Percentiles rank a stretch among this genome's conserved stretches.
Conservation (phyloP, 106 monocot species). For the Vanilla planifolia region DNA sequence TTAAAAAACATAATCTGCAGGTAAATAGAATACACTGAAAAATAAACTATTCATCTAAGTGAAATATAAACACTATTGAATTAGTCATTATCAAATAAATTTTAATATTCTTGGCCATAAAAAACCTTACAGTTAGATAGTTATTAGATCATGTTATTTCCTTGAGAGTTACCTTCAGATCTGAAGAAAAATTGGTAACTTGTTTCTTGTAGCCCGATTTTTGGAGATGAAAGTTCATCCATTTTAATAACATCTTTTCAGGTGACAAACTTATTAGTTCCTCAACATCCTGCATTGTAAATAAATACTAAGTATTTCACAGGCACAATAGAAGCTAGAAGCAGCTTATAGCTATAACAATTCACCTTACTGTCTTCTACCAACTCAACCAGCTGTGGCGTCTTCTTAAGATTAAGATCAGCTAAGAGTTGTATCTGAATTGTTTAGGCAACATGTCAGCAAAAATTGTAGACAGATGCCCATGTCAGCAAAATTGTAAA, state of each 20-base stretch:
- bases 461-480: no score
- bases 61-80: no score
- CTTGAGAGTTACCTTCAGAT: slow-evolving; percentile 40
- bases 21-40: no score
- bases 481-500: no score
- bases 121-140: background rate
- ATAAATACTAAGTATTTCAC: background rate
- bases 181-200: slow-evolving; percentile 61
- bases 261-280: slow-evolving; percentile 59
- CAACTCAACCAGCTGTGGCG: slow-evolving; percentile 84
- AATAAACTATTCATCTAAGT: no score
- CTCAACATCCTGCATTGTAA: slow-evolving; percentile 46
- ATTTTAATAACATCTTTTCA: slow-evolving; percentile 62
- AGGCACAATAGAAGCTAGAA: background rate
- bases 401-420: slow-evolving; percentile 94
- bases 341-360: background rate
- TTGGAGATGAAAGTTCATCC: slow-evolving; percentile 84
- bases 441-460: slow-evolving; percentile 1
- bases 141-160: background rate
- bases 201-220: slow-evolving; percentile 71
- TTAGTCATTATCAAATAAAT: background rate
- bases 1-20: no score
- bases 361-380: slow-evolving; percentile 70
- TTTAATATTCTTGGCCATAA: background rate
- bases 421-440: slow-evolving; percentile 94